Conservation (phyloP, 1,284 basidiomycete genomes). For the Peniophora sp. region DNA sequence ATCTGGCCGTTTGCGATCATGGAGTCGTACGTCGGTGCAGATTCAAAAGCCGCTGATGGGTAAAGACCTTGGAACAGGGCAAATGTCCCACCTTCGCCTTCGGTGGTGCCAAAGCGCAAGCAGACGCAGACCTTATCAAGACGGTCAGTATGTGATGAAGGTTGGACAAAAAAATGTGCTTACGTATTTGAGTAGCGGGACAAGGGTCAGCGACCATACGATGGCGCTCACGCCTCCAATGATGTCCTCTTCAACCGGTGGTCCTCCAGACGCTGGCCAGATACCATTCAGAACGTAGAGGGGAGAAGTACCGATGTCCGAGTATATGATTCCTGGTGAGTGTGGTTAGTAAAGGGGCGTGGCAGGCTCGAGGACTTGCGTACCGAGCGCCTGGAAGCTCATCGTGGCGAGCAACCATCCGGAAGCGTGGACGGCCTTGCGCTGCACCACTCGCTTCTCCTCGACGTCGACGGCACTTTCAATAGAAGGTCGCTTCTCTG, state of each 20-base stretch:
- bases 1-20: constrained; percentile 4
- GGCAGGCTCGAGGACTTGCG: neutral
- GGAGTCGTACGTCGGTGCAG: constrained; percentile 14
- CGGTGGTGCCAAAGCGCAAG: constrained; percentile 48
- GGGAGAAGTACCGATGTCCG: constrained; percentile 59
- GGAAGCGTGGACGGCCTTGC: constrained; percentile 8
- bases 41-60: constrained; percentile 40
- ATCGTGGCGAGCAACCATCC: constrained; percentile 25
- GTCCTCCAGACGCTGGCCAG: constrained; percentile 38
- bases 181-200: constrained; percentile 64
- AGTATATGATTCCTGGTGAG: constrained; percentile 51
- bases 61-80: constrained; percentile 56
- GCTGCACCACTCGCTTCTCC: neutral
- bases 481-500: neutral
- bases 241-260: constrained; percentile 49
- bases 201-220: constrained; percentile 53
- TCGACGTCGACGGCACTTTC: neutral
- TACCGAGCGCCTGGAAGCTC: constrained; percentile 30
- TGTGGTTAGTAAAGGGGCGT: neutral
- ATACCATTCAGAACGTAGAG: constrained; percentile 60
- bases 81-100: constrained; percentile 62
- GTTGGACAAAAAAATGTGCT: constrained; percentile 13
- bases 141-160: constrained; percentile 1
- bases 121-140: constrained; percentile 41
- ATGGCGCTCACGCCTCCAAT: constrained; percentile 56